These are phyloP conservation scores for Phytophthora fragariaefolia DNA, from an alignment of 352 stramenopile genomes.

Conservation along the genomic window DNA sequence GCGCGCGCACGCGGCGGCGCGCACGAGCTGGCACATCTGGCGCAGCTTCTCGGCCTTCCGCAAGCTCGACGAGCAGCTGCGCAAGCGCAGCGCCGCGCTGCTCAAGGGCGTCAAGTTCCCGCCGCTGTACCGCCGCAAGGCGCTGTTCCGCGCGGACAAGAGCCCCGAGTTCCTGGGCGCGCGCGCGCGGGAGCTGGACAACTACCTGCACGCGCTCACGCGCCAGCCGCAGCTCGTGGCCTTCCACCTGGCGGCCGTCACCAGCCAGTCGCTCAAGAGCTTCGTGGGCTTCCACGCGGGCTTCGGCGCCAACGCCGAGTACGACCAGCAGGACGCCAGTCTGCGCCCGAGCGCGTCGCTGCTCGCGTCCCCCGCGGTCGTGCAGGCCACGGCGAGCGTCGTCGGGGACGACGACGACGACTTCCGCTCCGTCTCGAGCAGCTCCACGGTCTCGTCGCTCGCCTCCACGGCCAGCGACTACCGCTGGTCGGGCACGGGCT, in stretches of 20 bases:
- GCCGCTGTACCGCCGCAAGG: conserved; percentile 69
- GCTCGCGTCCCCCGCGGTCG: conserved; percentile 50
- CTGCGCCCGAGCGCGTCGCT: conserved; percentile 73
- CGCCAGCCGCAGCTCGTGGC: conserved; percentile 70
- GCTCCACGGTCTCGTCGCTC: conserved; percentile 67
- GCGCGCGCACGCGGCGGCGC: conserved; percentile 63
- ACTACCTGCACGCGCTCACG: conserved; percentile 71
- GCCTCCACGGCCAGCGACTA: conserved; percentile 63
- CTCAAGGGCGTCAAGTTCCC: conserved; percentile 90
- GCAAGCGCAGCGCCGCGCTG: conserved; percentile 70
- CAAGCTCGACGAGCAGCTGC: conserved; percentile 83
- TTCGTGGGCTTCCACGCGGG: conserved; percentile 80
- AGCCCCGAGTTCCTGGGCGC: conserved; percentile 69
- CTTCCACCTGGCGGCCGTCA: conserved; percentile 75
- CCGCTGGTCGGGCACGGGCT: conserved; percentile 84
- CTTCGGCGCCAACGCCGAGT: conserved; percentile 78
- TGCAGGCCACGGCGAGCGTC: conserved; percentile 66
- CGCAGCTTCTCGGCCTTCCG: conserved; percentile 81
- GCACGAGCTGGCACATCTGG: conserved; percentile 87
- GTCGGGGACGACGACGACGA: conserved; percentile 83
- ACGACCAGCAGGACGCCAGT: conserved; percentile 63
- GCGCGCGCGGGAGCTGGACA: conserved; percentile 75
- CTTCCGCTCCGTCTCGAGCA: conserved; percentile 79
- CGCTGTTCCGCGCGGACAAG: conserved; percentile 72
- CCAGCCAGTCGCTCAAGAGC: conserved; percentile 80